Conservation (phyloP, 306 rosid species). For the Hippophae gyantsensis region DNA sequence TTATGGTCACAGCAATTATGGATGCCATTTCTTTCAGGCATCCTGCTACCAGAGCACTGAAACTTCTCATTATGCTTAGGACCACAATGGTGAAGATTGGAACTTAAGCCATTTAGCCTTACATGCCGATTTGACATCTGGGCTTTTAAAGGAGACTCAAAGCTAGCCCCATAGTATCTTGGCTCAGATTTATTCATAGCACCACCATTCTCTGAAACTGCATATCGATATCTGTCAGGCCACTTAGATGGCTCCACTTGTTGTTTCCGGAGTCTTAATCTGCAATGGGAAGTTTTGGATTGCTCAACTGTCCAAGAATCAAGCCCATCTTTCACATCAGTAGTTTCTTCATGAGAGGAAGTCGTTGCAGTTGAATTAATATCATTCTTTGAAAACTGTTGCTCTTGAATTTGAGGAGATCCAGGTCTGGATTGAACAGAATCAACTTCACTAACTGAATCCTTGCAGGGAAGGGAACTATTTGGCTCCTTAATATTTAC, state of each 20-base stretch:
- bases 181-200: slow-evolving; percentile 40
- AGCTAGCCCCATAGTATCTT: slow-evolving; percentile 52
- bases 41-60: slow-evolving; percentile 45
- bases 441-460: slow-evolving; percentile 44
- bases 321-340: slow-evolving; percentile 32
- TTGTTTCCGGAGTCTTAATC: slow-evolving; percentile 52
- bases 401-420: slow-evolving; percentile 46
- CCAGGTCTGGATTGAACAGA: slow-evolving; percentile 37
- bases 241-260: slow-evolving; percentile 64
- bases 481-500: slow-evolving; percentile 45
- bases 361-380: slow-evolving; percentile 33
- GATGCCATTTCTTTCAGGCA: slow-evolving; percentile 51
- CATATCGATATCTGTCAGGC: slow-evolving; percentile 54
- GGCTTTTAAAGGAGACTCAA: slow-evolving; percentile 48
- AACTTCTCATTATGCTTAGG: slow-evolving; percentile 59
- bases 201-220: slow-evolving; percentile 49
- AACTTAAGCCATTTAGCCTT: slow-evolving; percentile 46
- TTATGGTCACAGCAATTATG: slow-evolving; percentile 69
- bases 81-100: slow-evolving; percentile 58
- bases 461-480: slow-evolving; percentile 33
- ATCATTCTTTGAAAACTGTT: slow-evolving; percentile 35
- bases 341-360: slow-evolving; percentile 35
- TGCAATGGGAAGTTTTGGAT: slow-evolving; percentile 47
- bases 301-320: slow-evolving; percentile 51
- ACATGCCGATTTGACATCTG: slow-evolving; percentile 40